These are phyloP conservation scores for Starmera dryadoides DNA, from an alignment of 805 yeast genomes.

Conservation along the genomic window DNA sequence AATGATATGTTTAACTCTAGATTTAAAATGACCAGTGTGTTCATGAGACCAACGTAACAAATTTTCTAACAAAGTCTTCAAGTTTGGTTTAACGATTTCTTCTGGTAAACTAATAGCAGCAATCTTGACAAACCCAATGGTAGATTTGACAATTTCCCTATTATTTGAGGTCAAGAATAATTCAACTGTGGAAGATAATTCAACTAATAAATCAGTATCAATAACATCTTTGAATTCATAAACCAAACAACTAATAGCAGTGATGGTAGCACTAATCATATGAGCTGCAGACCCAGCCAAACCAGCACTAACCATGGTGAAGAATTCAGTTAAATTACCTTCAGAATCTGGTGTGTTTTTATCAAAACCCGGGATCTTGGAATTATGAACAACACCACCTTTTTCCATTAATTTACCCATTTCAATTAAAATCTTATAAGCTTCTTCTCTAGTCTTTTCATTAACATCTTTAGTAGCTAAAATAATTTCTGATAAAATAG, in stretches of 20 bases:
- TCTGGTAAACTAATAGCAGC: conserved; percentile 78
- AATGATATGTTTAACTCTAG: conserved; percentile 85
- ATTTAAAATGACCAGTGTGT: conserved; percentile 90
- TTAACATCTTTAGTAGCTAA: conserved; percentile 87
- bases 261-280: conserved; percentile 94
- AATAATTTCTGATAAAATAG: conserved; percentile 79
- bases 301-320: conserved; percentile 94
- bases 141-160: conserved; percentile 89
- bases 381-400: conserved; percentile 61
- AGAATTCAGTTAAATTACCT: conserved; percentile 73
- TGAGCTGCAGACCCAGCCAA: conserved; percentile 89
- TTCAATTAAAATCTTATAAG: conserved; percentile 66
- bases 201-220: conserved; percentile 53
- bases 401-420: conserved; percentile 72
- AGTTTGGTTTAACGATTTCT: conserved; percentile 60
- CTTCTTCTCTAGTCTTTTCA: conserved; percentile 80
- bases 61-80: conserved; percentile 59
- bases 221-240: conserved; percentile 76
- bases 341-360: conserved; percentile 50
- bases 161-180: conserved; percentile 84
- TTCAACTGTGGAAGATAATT: conserved; percentile 80
- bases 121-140: conserved; percentile 91
- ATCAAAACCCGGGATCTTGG: conserved; percentile 62
- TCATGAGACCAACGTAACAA: conserved; percentile 92
- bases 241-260: conserved; percentile 79